Evolutionary conservation across 2,329 filamentous ascomycete genomes (phyloP), one percentile per base, ranked within the genome.

Genomic region (Ascosphaera pollenicola): DNA sequence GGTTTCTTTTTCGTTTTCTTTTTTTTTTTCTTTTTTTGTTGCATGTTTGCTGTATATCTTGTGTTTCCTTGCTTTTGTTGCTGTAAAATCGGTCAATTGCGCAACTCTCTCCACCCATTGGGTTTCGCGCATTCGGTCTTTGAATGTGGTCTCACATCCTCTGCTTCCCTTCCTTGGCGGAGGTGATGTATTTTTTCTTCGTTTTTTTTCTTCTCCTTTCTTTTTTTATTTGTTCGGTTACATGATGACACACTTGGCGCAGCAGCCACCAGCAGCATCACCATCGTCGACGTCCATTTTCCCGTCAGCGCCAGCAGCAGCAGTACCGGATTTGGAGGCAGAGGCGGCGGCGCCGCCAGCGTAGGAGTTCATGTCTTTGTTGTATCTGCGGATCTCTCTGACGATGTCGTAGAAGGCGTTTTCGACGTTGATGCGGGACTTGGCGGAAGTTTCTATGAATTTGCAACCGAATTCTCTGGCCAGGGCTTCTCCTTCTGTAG

Each of bases 361-460:
- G 60, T 91, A 82, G 43, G 81, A 82, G 44, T 85, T 84, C 76
- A 94, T 91, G 56, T 95, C 87, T 58, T 89, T 87, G 73, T 98
- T 95, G 65, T 92, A 95, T 62, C 83, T 79, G 62, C 89, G 75
- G 55, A 98, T 98, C 59, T 95, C 89, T 57, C 89, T 79, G 42
- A 98, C 89, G 50, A 95, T 85, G 57, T 95, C 85, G 70, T 87
- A 95, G 65, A 98, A 98, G 40, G 87, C 84, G 63, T 91, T 85
- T 62, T 98, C 89, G 52, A 98, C 89, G 56, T 95, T 94, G 66
- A 89, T 91, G 58, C 87, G 78, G 45, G 85, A 92, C 66, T 95
- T 98, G 48, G 89, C 89, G 34, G 89, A 98, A 10, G 89, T 95
- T 68, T 98, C 89, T 64, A 95, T 92, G 66, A 95, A 98, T 57